phyloP scores from a whole-genome alignment of 2,329 filamentous ascomycete genomes.

The Hortaea werneckii region DNA sequence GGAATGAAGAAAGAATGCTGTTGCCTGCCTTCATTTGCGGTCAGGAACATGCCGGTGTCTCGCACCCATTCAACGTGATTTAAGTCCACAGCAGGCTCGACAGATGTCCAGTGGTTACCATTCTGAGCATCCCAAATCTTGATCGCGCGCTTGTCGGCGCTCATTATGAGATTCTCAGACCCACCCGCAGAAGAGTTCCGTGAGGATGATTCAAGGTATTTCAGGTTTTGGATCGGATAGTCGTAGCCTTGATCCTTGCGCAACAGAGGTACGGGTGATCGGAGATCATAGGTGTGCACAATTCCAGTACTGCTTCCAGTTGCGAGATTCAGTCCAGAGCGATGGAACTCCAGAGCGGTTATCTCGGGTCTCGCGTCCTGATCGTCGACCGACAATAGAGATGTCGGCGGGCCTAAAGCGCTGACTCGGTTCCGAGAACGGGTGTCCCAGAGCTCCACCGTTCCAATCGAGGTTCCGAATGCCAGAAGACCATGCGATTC shows the following conservation, averaged over 20 bases:
- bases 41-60: conserved; percentile 87
- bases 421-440: conserved; percentile 73
- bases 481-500: conserved; percentile 80
- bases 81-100: conserved; percentile 88
- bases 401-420: conserved; percentile 50
- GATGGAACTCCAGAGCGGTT: conserved; percentile 78
- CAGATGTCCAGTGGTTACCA: conserved; percentile 86
- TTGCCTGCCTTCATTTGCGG: conserved; percentile 90
- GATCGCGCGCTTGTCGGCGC: conserved; percentile 89
- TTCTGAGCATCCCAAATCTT: conserved; percentile 85
- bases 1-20: conserved; percentile 94
- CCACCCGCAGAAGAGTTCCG: conserved; percentile 56
- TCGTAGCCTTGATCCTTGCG: conserved; percentile 96
- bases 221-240: conserved; percentile 77
- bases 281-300: conserved; percentile 82
- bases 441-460: conserved; percentile 93
- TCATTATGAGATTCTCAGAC: conserved; percentile 65
- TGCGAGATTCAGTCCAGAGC: conserved; percentile 72
- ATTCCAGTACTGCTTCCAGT: conserved; percentile 82
- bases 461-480: conserved; percentile 90
- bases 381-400: conserved; percentile 18
- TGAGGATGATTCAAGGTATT: conserved; percentile 55
- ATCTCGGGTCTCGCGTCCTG: conserved; percentile 48
- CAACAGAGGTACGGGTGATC: conserved; percentile 73
- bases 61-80: conserved; percentile 91